Evolutionary conservation across 2,329 filamentous ascomycete genomes (phyloP).

Genomic region (Madurella mycetomatis): DNA sequence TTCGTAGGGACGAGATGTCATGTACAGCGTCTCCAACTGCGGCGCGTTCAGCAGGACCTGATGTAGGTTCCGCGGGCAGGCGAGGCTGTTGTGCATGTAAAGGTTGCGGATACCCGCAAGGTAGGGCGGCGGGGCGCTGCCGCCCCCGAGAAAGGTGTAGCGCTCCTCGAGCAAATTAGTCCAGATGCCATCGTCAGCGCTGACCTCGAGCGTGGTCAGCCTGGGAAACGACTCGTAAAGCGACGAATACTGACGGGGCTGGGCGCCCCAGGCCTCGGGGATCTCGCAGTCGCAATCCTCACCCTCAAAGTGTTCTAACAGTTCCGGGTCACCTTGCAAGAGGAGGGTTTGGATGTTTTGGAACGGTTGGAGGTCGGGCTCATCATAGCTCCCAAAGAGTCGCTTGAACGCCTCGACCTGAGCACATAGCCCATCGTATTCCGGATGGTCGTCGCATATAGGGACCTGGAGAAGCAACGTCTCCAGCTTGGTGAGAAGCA

Average conservation of each 20-base stretch:
- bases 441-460: slow-evolving; percentile 22
- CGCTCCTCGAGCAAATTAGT: slow-evolving; percentile 5
- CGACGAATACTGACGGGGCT: slow-evolving; percentile 19
- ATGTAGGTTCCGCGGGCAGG: slow-evolving; percentile 23
- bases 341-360: slow-evolving; percentile 23
- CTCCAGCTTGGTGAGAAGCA: slow-evolving; percentile 20
- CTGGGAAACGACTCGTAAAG: slow-evolving; percentile 22
- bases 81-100: slow-evolving; percentile 26
- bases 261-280: slow-evolving; percentile 21
- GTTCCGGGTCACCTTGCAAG: slow-evolving; percentile 28
- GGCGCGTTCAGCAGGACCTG: slow-evolving; percentile 24
- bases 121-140: slow-evolving; percentile 5
- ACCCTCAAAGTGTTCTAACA: slow-evolving; percentile 21
- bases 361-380: slow-evolving; percentile 12
- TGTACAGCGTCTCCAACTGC: slow-evolving; percentile 27
- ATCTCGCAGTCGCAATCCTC: slow-evolving; percentile 21
- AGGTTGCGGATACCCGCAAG: slow-evolving; percentile 22
- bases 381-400: background rate
- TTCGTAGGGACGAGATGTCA: slow-evolving; percentile 21
- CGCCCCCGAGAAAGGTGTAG: background rate
- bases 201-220: slow-evolving; percentile 26
- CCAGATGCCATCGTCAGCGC: slow-evolving; percentile 26
- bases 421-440: slow-evolving; percentile 20
- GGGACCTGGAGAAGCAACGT: slow-evolving; percentile 26
- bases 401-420: slow-evolving; percentile 8